phyloP scores from a whole-genome alignment of 2,329 filamentous ascomycete genomes.

The Chaetomium sp. region DNA sequence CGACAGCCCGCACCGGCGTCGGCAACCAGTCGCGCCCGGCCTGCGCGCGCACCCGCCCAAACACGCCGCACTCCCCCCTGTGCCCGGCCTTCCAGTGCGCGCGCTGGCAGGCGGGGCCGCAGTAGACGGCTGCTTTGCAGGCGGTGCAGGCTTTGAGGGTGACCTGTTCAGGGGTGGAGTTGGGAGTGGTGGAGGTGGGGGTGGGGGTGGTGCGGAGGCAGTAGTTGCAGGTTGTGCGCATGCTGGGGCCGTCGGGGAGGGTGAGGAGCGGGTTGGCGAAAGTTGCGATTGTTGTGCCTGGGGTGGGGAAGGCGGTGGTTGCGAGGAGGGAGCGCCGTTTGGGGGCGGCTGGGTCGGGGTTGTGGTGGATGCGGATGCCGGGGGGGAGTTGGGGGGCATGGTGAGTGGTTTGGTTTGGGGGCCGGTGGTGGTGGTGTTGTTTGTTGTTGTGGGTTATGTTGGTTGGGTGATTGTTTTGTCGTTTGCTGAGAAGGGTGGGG shows the following conservation, averaged over 20 bases:
- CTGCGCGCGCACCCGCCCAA: conserved; percentile 43
- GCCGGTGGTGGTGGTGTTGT: not conserved
- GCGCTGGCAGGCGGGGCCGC: conserved; percentile 55
- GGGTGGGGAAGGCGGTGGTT: conserved; percentile 42
- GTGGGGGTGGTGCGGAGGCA: conserved; percentile 44
- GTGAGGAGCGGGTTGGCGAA: conserved; percentile 51
- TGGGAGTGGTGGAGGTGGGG: conserved; percentile 20
- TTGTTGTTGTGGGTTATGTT: not conserved
- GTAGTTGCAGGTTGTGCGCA: conserved; percentile 51
- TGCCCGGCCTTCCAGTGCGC: conserved; percentile 57
- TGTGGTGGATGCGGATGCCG: conserved; percentile 20
- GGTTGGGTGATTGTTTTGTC: too few species aligned
- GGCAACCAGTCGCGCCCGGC: conserved; percentile 47
- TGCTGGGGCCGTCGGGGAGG: conserved; percentile 49
- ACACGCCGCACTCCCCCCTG: conserved; percentile 55
- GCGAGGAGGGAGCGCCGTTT: conserved; percentile 49
- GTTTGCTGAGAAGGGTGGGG: too few species aligned
- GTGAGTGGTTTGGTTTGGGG: not conserved
- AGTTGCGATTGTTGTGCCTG: conserved; percentile 51
- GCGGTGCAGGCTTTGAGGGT: conserved; percentile 47
- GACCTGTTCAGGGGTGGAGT: conserved; percentile 9
- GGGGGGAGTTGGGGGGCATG: conserved; percentile 27
- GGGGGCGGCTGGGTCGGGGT: not conserved
- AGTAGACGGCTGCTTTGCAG: conserved; percentile 59
- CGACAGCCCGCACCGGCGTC: conserved; percentile 56